These are phyloP conservation scores for Colletotrichum sidae DNA, from an alignment of 2,329 filamentous ascomycete species.

Conservation along the genomic window DNA sequence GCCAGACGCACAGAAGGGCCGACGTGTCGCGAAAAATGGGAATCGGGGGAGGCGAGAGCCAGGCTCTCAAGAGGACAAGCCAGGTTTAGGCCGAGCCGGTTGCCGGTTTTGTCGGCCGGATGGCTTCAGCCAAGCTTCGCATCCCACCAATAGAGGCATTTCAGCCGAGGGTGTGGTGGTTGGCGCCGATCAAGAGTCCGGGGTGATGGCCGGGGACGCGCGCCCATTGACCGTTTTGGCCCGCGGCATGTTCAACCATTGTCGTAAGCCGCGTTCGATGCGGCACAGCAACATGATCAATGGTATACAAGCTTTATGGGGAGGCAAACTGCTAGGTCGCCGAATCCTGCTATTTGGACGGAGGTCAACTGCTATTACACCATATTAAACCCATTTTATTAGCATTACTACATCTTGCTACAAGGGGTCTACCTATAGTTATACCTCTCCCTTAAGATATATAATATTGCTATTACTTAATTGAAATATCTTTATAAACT, in stretches of 20 bases:
- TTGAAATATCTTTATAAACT: no score
- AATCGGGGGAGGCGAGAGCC: neutral
- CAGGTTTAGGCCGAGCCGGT: constrained; percentile 6
- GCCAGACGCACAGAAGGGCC: constrained; percentile 20
- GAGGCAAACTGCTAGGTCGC: neutral
- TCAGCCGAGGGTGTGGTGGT: constrained; percentile 4
- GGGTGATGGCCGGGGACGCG: constrained; percentile 14
- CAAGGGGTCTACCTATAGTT: no score
- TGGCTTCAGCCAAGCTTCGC: constrained; percentile 31
- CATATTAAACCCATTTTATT: no score
- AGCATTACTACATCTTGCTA: no score
- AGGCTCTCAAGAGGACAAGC: neutral
- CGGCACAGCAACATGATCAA: neutral
- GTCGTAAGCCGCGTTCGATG: neutral
- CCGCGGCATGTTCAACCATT: no score
- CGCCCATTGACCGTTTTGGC: neutral
- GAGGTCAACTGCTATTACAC: no score
- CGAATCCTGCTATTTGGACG: no score
- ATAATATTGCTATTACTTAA: no score
- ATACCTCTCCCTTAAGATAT: no score
- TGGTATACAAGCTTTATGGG: neutral
- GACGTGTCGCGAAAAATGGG: neutral
- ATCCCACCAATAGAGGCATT: constrained; percentile 1
- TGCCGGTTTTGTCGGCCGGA: constrained; percentile 9
- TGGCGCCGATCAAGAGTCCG: constrained; percentile 19